A percentile compares a stretch with the other conserved stretches of the same genome.
phyloP scores from a whole-genome alignment of 495 filamentous ascomycete species.

The Tuber microsphaerosporum region DNA sequence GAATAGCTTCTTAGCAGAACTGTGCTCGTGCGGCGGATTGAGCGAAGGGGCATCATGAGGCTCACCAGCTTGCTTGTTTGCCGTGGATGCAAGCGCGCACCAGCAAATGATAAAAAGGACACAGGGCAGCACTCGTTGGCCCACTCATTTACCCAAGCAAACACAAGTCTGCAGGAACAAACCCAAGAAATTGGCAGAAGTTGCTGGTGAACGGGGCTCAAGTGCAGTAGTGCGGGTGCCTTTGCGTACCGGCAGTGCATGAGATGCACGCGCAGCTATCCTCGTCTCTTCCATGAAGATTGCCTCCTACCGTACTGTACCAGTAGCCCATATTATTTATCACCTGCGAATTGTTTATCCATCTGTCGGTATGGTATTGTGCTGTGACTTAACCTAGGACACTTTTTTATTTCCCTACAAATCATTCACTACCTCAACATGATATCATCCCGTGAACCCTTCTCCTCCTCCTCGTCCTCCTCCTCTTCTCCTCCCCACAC shows the following conservation, averaged over 20 bases:
- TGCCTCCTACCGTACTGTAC: not conserved
- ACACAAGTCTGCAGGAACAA: not conserved
- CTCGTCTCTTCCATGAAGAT: not conserved
- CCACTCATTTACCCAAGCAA: not conserved
- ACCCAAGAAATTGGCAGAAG: not conserved
- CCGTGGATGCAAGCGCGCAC: not conserved
- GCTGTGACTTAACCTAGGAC: not conserved
- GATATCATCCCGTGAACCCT: not conserved
- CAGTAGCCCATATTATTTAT: not conserved
- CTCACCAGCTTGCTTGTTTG: not conserved
- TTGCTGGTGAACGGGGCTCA: not conserved
- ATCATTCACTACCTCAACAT: not conserved
- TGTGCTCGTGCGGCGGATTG: not conserved
- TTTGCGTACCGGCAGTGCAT: not conserved
- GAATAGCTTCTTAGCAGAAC: not conserved
- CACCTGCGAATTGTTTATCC: not conserved
- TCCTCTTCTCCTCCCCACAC: not conserved
- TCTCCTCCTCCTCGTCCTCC: no score
- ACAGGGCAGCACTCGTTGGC: not conserved
- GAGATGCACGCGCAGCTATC: not conserved
- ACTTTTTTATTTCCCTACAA: not conserved
- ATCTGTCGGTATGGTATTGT: not conserved
- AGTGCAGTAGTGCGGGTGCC: not conserved
- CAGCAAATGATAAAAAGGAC: not conserved
- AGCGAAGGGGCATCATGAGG: not conserved